Evolutionary conservation across 495 filamentous ascomycete species (phyloP), one percentile per base, ranked within the genome.

Genomic region (Penicillium pulvis): DNA sequence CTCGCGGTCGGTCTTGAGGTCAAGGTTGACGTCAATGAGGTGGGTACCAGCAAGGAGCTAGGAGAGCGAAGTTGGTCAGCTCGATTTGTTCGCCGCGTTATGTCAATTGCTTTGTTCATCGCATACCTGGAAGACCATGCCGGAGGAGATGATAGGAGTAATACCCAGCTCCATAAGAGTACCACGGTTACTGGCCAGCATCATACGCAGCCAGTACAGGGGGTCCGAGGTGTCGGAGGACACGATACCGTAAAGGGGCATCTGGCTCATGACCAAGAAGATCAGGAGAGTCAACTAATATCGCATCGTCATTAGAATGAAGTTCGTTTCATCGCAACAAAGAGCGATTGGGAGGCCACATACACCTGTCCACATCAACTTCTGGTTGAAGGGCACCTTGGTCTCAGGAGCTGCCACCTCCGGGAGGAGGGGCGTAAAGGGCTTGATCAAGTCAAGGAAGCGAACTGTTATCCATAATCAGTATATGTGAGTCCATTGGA

Each of bases 211-310:
- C 95, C 95, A 99, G 87, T 98, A 99, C 70, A 99, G 81, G 60
- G 95, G 95, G 81, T 99, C 95, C 43, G 91, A 95, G 53, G 88
- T 92, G 79, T 98, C 94, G 60, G 93, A 97, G 55, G 93, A 95
- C 63, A 96, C 92, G 74, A 95, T 96, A 75, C 92, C 91, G 67
- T 95, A 96, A 60, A 95, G 78, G 59, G 95, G 95, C 94, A 99
- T 98, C 79, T 99, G 94, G 79, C 90, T 96, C 95, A 99, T 99
- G 73, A 99, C 93, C 88, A 98, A 82, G 85, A 98, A 98, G 80
- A 97, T 95, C 70, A 97, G 79, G 64, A 97, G 82, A 55, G 93
- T 98, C 77, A 97, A 86, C 85, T 87, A 63, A n/a, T 68, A 55
- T 8, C 20, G 46, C 52, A 62, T 30, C 6, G n/a, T 26, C 5